A percentile compares a stretch with the other conserved stretches of the same genome.
Evolutionary conservation across 2,329 filamentous ascomycete genomes (phyloP).

Genomic region (Cladosporium phlei): DNA sequence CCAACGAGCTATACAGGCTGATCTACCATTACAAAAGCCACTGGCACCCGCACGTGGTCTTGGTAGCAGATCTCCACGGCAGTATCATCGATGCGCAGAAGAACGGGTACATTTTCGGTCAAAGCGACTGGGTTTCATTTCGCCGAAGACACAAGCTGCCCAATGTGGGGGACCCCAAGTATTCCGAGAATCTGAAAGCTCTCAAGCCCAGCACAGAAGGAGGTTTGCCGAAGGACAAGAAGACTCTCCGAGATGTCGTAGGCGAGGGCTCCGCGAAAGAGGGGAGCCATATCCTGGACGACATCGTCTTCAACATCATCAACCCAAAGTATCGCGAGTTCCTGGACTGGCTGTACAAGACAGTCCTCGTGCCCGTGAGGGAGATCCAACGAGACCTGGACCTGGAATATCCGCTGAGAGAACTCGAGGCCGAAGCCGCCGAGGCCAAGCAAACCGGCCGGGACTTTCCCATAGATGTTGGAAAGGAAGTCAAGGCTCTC

Average conservation of each 20-base stretch:
- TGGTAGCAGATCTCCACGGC: slow-evolving; percentile 40
- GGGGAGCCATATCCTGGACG: slow-evolving; percentile 55
- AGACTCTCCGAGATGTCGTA: no score
- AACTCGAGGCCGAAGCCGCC: not conserved
- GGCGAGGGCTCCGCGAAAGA: no score
- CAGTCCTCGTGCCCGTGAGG: no score
- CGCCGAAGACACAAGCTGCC: slow-evolving; percentile 27
- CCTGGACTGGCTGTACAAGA: no score
- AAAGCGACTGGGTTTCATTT: slow-evolving; percentile 39
- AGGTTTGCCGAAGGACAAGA: not conserved
- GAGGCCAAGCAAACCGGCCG: no score
- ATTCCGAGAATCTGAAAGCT: slow-evolving; percentile 27
- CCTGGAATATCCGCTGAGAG: no score
- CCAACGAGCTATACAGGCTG: slow-evolving; percentile 58
- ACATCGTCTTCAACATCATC: slow-evolving; percentile 38
- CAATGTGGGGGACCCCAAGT: slow-evolving; percentile 38
- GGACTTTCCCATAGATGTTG: no score
- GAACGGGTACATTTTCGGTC: slow-evolving; percentile 46
- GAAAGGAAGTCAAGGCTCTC: no score
- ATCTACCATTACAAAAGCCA: slow-evolving; percentile 47
- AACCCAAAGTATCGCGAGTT: slow-evolving; percentile 17
- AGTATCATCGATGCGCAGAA: slow-evolving; percentile 43
- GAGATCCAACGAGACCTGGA: no score
- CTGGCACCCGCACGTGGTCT: slow-evolving; percentile 10
- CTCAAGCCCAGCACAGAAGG: slow-evolving; percentile 17